Percentiles rank a stretch among this genome's conserved stretches.
Conservation (phyloP, 176 grass and related monocot genomes). For the Eragrostis curvula region DNA sequence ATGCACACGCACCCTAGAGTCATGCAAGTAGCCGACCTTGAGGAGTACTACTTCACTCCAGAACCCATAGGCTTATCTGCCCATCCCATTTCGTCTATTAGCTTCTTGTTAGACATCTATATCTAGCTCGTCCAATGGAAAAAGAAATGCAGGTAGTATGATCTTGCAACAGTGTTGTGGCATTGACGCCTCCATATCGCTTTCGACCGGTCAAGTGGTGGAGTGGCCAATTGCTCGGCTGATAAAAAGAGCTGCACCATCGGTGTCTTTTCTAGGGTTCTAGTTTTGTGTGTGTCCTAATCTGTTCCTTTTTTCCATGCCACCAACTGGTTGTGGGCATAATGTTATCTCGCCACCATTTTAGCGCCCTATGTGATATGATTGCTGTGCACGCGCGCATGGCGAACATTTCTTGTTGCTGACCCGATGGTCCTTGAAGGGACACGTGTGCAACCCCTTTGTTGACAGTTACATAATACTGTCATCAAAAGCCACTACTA, state of each 20-base stretch:
- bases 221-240: conserved; percentile 20
- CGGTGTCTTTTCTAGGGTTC: not conserved
- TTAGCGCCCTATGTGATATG: not conserved
- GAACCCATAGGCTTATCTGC: conserved; percentile 6
- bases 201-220: conserved; percentile 37
- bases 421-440: not conserved
- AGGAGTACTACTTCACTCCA: conserved; percentile 7
- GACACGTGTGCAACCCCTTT: conserved; percentile 24
- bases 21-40: not conserved
- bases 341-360: not conserved
- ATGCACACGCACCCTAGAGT: not conserved
- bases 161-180: not conserved
- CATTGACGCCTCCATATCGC: conserved; percentile 22
- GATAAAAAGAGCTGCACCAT: conserved; percentile 6
- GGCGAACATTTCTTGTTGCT: not conserved
- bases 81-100: conserved; percentile 23
- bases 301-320: not conserved
- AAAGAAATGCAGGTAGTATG: not conserved
- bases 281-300: not conserved
- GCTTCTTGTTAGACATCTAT: conserved; percentile 9
- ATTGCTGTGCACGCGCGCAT: not conserved
- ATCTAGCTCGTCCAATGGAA: conserved; percentile 23
- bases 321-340: not conserved
- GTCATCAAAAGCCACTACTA: too few species aligned
- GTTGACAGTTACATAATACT: too few species aligned